Percentiles rank a stretch among this genome's conserved stretches.
phyloP scores from a whole-genome alignment of 2,329 filamentous ascomycete species.

The Talaromyces verruculosus region DNA sequence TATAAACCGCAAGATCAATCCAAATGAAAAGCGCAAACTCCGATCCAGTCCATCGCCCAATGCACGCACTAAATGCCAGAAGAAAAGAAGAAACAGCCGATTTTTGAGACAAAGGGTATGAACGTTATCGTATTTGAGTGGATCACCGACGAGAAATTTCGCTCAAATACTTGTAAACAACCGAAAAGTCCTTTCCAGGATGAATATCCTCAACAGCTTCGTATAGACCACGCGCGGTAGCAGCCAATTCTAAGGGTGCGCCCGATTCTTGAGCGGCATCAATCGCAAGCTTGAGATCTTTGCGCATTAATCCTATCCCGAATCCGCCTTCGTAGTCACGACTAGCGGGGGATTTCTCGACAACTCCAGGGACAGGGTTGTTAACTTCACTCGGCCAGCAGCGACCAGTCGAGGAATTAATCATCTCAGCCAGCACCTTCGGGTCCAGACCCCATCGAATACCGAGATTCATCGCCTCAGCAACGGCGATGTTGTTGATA shows the following conservation, averaged over 20 bases:
- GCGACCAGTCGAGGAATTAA: conserved; percentile 89
- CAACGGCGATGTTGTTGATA: conserved; percentile 79
- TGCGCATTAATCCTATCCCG: conserved; percentile 74
- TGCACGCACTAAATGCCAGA: conserved; percentile 13
- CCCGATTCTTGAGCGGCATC: conserved; percentile 68
- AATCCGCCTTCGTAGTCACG: conserved; percentile 78
- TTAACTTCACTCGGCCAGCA: conserved; percentile 97
- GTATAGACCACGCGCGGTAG: conserved; percentile 66
- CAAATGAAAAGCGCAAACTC: conserved; percentile 9
- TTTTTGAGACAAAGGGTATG: conserved; percentile 1
- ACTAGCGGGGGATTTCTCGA: conserved; percentile 71
- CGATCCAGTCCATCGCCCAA: conserved; percentile 10
- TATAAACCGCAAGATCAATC: not conserved
- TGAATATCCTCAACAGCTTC: conserved; percentile 63
- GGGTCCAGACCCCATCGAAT: conserved; percentile 63
- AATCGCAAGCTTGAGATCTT: conserved; percentile 72
- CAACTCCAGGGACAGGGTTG: conserved; percentile 86
- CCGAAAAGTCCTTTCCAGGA: conserved; percentile 74
- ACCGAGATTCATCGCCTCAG: conserved; percentile 67
- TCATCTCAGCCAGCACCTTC: conserved; percentile 73
- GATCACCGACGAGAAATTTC: conserved; percentile 32
- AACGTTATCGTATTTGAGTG: not conserved
- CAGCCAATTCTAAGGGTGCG: conserved; percentile 65
- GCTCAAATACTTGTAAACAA: conserved; percentile 70
- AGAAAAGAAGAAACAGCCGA: conserved; percentile 3